Evolutionary conservation across 768 basidiomycete species (phyloP), one percentile per base, ranked within the genome.

Genomic region (Hortiboletus flavorubellus): DNA sequence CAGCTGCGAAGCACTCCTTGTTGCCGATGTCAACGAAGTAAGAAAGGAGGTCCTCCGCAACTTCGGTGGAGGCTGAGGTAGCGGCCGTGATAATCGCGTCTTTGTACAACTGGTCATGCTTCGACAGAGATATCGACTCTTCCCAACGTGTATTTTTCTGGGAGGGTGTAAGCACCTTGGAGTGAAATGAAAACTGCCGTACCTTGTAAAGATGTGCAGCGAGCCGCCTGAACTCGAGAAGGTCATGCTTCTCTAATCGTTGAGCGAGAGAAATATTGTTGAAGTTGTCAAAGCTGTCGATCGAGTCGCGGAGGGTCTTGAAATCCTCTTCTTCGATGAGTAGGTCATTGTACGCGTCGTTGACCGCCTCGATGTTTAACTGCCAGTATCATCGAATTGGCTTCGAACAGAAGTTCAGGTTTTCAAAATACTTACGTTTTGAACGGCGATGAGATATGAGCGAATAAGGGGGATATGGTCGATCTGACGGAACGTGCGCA

Each of bases 21-120:
- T 96, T 96, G 34, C 97, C 97, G 60, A 99, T 98, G 73, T 93
- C 91, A 54, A 97, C 94, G 68, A 98, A 99, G 78, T 98, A 98
- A 5, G 88, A 87, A 26, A 98, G 78, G 16, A 98, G 79, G 48
- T 98, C 97, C 72, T 99, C 96, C 5, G 94, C 91, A 33, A 98
- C 89, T 53, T 97, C 91, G 3, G 82, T 88, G n/a, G 84, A 86
- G 33, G 66, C 77, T 2, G 94, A 97, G n/a, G 79, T 75, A 0
- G 95, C 88, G 15, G 94, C 92, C 1, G 96, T 98, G 66, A 93
- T 68, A 78, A 98, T 93, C 6, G 95, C 90, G 68, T 99, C 97
- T 70, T 93, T 96, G 85, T 92, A 98, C 31, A 98, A 77, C 65
- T 98, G 91, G 75, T 99, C 97, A 64, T 92, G 89, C 75, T 99